These are phyloP conservation scores for Echites panduratus DNA, from an alignment of 257 asterid genomes.

Conservation along the genomic window DNA sequence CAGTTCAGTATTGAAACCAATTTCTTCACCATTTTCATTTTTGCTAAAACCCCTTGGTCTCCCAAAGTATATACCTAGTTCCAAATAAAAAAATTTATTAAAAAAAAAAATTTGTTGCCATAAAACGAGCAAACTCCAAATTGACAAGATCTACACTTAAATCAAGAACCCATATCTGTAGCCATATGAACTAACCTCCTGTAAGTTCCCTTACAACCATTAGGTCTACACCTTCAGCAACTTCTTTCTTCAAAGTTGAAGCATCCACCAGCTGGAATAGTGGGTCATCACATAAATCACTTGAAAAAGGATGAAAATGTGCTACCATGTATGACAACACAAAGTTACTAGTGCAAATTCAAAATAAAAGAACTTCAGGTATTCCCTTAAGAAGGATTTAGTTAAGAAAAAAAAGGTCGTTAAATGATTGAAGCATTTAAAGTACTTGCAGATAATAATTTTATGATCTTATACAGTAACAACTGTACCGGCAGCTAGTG, in stretches of 20 bases:
- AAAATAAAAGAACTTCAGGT: background rate
- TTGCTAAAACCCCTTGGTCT: conserved; percentile 86
- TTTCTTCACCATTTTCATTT: conserved; percentile 75
- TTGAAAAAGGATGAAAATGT: background rate
- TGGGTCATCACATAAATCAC: conserved; percentile 6
- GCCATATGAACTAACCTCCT: conserved; percentile 61
- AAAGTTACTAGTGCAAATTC: background rate
- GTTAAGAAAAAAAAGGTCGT: background rate
- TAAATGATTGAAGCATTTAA: background rate
- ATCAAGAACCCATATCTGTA: conserved; percentile 3
- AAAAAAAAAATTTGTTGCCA: background rate
- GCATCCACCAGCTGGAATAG: conserved; percentile 80
- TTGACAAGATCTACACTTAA: conserved; percentile 4
- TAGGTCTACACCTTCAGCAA: conserved; percentile 96
- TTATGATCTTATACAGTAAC: background rate
- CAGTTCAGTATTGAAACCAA: conserved; percentile 92
- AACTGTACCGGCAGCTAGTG: background rate
- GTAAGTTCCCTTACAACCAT: conserved; percentile 98
- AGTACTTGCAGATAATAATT: background rate
- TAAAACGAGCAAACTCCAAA: background rate
- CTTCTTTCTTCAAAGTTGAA: conserved; percentile 87
- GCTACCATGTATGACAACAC: background rate
- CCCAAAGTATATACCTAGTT: conserved; percentile 89
- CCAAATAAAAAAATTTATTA: conserved; percentile 13
- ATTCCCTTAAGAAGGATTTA: background rate